A percentile compares a stretch with the other conserved stretches of the same genome.
Conservation (phyloP, 2,329 filamentous ascomycete species). For the Hypoxylon rubiginosum region DNA sequence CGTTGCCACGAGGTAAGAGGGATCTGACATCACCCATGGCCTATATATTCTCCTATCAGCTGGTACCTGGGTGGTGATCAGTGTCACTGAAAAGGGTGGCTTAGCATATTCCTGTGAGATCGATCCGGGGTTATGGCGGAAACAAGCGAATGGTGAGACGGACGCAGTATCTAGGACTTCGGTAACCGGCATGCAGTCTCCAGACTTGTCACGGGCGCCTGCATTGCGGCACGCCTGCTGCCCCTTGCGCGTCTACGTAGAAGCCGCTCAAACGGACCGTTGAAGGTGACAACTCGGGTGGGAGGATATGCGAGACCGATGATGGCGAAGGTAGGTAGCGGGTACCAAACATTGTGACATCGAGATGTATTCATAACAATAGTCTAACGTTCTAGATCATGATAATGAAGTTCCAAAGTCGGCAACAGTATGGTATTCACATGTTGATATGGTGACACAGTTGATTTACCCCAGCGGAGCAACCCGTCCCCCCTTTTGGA, state of each 20-base stretch:
- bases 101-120: constrained; percentile 2
- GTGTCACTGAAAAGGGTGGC: constrained; percentile 11
- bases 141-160: constrained; percentile 25
- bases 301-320: constrained; percentile 8
- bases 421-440: background rate
- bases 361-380: constrained; percentile 8
- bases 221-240: constrained; percentile 22
- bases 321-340: constrained; percentile 2
- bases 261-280: constrained; percentile 13
- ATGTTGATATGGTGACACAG: constrained; percentile 7
- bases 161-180: constrained; percentile 12
- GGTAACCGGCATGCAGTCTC: constrained; percentile 27
- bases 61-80: constrained; percentile 2
- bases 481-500: constrained; percentile 31
- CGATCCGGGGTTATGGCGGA: constrained; percentile 18
- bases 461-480: constrained; percentile 34
- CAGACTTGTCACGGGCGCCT: constrained; percentile 23
- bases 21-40: background rate
- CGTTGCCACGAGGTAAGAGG: background rate
- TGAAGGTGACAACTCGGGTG: constrained; percentile 13
- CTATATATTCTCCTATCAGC: constrained; percentile 1
- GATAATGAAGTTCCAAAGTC: constrained; percentile 1
- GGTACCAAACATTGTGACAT: constrained; percentile 18
- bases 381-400: constrained; percentile 9
- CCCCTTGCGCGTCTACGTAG: constrained; percentile 20